These are phyloP conservation scores for Hansenula anomala DNA, from an alignment of 1,139 yeast genomes.

Conservation along the genomic window DNA sequence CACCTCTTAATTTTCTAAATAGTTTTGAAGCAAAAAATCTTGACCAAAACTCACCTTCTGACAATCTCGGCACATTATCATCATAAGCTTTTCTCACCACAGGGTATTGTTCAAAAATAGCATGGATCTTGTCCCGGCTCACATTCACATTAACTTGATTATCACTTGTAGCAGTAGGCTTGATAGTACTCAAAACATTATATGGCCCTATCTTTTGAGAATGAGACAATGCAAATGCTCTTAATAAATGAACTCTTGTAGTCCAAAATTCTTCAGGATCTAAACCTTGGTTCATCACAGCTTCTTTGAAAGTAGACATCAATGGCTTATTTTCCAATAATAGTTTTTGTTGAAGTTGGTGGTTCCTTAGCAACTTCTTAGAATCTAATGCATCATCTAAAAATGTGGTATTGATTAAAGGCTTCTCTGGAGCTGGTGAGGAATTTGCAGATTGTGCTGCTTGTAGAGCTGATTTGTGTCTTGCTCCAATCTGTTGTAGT, in stretches of 20 bases:
- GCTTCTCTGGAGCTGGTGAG: constrained; percentile 23
- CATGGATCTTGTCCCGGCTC: constrained; percentile 84
- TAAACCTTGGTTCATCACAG: constrained; percentile 75
- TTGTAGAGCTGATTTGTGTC: constrained; percentile 49
- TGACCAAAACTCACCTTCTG: constrained; percentile 96
- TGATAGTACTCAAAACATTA: constrained; percentile 87
- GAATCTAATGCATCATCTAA: constrained; percentile 41
- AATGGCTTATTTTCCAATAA: constrained; percentile 67
- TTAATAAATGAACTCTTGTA: constrained; percentile 68
- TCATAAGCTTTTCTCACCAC: constrained; percentile 85
- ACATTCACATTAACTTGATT: constrained; percentile 89
- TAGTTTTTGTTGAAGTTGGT: constrained; percentile 72
- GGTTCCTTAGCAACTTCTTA: constrained; percentile 55
- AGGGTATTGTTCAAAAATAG: constrained; percentile 90
- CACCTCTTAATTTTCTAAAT: constrained; percentile 87
- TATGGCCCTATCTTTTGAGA: constrained; percentile 91
- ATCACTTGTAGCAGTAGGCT: constrained; percentile 87
- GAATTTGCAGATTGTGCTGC: constrained; percentile 28
- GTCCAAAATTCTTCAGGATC: constrained; percentile 88
- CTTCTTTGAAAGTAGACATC: constrained; percentile 76
- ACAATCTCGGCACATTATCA: constrained; percentile 84
- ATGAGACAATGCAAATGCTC: constrained; percentile 81
- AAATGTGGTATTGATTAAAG: constrained; percentile 32
- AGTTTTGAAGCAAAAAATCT: constrained; percentile 87
- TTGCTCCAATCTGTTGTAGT: constrained; percentile 65